Base-by-base conservation (phyloP, 2,329 filamentous ascomycete species). In the Grosmannia serpens region DNA sequence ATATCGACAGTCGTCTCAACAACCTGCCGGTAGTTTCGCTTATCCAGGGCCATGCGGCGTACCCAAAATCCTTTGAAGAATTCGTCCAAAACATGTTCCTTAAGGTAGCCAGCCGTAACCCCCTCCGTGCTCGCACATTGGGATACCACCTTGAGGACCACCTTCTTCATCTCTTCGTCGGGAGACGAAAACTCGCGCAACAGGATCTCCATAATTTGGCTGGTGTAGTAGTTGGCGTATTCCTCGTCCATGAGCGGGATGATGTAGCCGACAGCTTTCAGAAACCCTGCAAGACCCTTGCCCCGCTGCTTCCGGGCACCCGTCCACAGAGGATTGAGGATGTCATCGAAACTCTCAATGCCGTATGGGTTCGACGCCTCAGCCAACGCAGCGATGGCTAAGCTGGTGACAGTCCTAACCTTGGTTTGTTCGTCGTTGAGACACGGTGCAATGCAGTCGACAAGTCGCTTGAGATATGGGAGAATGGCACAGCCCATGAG, bases 31-130 rank as follows among this genome's bases (percentile, higher is more conserved):
- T 97, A 99, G 75, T 97, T 99, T 64, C 94, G 86, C 76, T 96
- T 95, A 72, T 99, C 94, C 59, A 99, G 76, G 9, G 94, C 94
- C 90, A 99, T 97, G 59, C 94, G 82, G 62, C 94, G 82, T 47
- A 97, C 91, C 94, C 94, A 99, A 75, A 99, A 99, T 69, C 88
- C 91, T 77, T 96, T 96, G 78, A 99, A 99, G 70, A 99, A 99
- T 61, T 97, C 94, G 64, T 89, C 86, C 46, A 99, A 78, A 9
- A 99, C 91, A 62, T 95, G 88, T 68, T 97, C 91, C 72, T 96
- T 97, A 47, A 99, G 80, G 68, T 97, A 99, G 46, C 86, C 88
- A 41, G 91, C 88, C 38, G 94, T 97, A 31, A 99, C 94, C 74
- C 94, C 94, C 68, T 95, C 88, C 2, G 92, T 97, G 65, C 87